phyloP scores from a whole-genome alignment of 129 eudicot species.

The Artemisia argyi region DNA sequence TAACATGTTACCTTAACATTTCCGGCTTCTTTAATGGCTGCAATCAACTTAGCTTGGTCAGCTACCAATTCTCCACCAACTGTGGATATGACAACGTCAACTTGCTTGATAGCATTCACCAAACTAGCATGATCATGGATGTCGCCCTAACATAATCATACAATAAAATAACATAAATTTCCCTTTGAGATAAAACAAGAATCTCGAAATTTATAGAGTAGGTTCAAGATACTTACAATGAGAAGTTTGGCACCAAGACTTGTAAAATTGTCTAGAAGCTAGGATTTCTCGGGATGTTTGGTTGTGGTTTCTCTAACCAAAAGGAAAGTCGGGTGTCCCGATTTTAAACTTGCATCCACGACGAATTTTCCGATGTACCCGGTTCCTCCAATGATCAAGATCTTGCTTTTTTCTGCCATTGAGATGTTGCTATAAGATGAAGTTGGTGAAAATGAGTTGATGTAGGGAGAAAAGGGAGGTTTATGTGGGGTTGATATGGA shows the following conservation, averaged over 20 bases:
- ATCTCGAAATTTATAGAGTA: too few relatives aligned
- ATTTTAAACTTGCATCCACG: conserved; percentile 48
- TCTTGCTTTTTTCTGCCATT: conserved; percentile 44
- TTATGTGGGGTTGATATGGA: neutral
- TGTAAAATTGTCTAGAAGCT: conserved; percentile 36
- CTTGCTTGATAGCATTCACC: conserved; percentile 44
- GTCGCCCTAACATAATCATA: conserved; percentile 37
- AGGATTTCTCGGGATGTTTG: conserved; percentile 40
- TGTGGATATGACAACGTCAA: conserved; percentile 47
- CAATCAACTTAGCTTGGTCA: conserved; percentile 40
- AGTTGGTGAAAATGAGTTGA: neutral
- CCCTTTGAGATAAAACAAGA: neutral
- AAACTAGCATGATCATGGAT: conserved; percentile 38
- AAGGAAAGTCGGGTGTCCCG: conserved; percentile 42
- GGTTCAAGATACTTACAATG: conserved; percentile 16
- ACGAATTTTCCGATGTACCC: conserved; percentile 55
- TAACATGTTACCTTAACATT: conserved; percentile 33
- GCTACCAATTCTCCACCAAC: conserved; percentile 27
- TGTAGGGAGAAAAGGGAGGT: neutral
- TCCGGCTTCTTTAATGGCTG: conserved; percentile 49
- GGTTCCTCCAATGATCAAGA: conserved; percentile 60
- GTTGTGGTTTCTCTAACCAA: conserved; percentile 43
- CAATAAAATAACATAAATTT: neutral
- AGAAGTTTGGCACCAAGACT: conserved; percentile 39
- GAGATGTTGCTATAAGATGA: neutral